phyloP scores from a whole-genome alignment of 108 stramenopile genomes.

The Fistulifera pelliculosa region DNA sequence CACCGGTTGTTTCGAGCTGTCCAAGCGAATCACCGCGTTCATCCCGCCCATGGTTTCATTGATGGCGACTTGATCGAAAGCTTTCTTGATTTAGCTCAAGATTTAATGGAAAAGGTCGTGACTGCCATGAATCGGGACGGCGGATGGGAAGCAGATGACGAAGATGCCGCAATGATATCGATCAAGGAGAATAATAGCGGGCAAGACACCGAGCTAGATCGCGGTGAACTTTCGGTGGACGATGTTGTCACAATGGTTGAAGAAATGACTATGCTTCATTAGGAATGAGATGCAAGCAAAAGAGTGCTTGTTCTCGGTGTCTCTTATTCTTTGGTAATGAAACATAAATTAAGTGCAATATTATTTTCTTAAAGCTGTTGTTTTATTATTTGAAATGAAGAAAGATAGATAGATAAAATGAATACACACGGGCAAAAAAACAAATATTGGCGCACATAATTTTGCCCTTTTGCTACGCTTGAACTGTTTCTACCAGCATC shows the following conservation, averaged over 20 bases:
- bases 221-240: constrained; percentile 41
- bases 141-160: constrained; percentile 46
- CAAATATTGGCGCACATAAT: neutral
- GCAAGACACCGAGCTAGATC: constrained; percentile 10
- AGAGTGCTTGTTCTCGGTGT: too few relatives aligned
- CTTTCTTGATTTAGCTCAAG: constrained; percentile 87
- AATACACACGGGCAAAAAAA: too few relatives aligned
- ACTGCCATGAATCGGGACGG: constrained; percentile 77
- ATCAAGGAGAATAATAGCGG: constrained; percentile 14
- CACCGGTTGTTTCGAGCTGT: constrained; percentile 85
- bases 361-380: too few relatives aligned
- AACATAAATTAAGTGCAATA: too few relatives aligned
- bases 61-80: constrained; percentile 94
- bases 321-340: too few relatives aligned
- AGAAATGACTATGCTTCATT: constrained; percentile 81
- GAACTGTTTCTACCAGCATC: too few relatives aligned
- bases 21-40: constrained; percentile 42
- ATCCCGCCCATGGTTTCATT: constrained; percentile 78
- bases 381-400: too few relatives aligned
- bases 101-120: constrained; percentile 66
- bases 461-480: neutral
- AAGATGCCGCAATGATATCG: constrained; percentile 15
- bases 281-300: neutral
- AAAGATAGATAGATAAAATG: too few relatives aligned
- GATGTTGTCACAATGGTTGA: constrained; percentile 75